Evolutionary conservation across 2,329 filamentous ascomycete genomes (phyloP).

Genomic region (Salinomyces thailandicus): DNA sequence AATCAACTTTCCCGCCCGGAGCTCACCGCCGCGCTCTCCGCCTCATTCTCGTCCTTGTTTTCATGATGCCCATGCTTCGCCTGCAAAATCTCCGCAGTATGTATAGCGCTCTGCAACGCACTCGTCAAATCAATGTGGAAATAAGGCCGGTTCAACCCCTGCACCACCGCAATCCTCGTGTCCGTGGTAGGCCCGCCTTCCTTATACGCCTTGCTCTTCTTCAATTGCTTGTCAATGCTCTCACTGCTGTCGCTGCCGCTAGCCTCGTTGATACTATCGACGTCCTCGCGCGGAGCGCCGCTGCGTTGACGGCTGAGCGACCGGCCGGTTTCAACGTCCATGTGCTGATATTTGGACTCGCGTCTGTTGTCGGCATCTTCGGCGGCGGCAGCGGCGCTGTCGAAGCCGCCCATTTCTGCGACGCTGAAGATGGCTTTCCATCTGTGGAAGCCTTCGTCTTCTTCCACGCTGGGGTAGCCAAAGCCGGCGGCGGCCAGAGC

Average conservation of each 20-base stretch:
- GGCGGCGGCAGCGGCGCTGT: constrained; percentile 59
- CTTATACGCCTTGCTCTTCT: constrained; percentile 33
- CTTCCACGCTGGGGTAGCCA: constrained; percentile 58
- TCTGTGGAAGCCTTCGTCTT: constrained; percentile 41
- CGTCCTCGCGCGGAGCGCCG: constrained; percentile 5
- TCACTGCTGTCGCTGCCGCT: constrained; percentile 17
- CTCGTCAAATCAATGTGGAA: constrained; percentile 91
- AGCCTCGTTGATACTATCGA: constrained; percentile 13
- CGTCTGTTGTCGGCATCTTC: constrained; percentile 52
- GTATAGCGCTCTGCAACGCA: constrained; percentile 76
- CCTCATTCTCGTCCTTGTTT: not conserved
- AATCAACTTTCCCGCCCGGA: too few relatives aligned
- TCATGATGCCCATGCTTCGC: not conserved
- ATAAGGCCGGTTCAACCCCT: constrained; percentile 78
- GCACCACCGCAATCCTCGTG: constrained; percentile 53
- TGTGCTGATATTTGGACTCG: constrained; percentile 20
- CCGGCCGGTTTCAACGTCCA: constrained; percentile 22
- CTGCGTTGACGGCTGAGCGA: constrained; percentile 11
- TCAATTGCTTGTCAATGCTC: constrained; percentile 35
- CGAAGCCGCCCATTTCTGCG: constrained; percentile 65
- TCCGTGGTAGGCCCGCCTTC: constrained; percentile 1
- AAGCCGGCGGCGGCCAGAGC: constrained; percentile 81
- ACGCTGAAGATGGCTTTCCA: constrained; percentile 97
- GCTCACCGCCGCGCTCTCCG: too few relatives aligned
- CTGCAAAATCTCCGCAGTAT: constrained; percentile 47